Conservation (phyloP, 805 yeast genomes). For the Soucietia sequanensis region DNA sequence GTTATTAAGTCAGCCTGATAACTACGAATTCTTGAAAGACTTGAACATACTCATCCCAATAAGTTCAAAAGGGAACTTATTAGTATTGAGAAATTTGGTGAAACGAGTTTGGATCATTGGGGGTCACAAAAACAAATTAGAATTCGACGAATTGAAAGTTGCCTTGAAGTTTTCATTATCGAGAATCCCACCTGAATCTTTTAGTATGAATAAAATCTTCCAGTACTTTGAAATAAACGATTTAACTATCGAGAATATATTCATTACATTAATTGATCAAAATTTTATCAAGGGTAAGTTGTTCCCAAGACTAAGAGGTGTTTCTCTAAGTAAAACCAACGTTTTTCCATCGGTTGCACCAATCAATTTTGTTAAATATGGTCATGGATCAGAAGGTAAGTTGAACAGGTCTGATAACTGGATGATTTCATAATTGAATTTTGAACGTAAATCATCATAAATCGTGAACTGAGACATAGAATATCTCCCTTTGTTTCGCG, state of each 20-base stretch:
- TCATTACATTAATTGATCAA: slow-evolving; percentile 52
- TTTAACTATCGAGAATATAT: slow-evolving; percentile 46
- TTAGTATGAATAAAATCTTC: slow-evolving; percentile 2
- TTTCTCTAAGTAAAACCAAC: slow-evolving; percentile 41
- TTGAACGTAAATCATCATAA: too few species aligned
- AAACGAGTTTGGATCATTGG: slow-evolving; percentile 28
- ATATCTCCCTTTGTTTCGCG: too few species aligned
- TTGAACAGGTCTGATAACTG: slow-evolving; percentile 7
- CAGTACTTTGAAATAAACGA: slow-evolving; percentile 22
- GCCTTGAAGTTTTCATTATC: slow-evolving; percentile 17
- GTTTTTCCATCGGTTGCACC: slow-evolving; percentile 38
- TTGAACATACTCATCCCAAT: slow-evolving; percentile 42
- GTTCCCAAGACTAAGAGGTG: slow-evolving; percentile 36
- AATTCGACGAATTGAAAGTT: slow-evolving; percentile 24
- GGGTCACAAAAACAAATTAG: slow-evolving; percentile 24
- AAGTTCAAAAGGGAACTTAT: slow-evolving; percentile 42
- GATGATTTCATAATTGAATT: too few species aligned
- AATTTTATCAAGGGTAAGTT: slow-evolving; percentile 54
- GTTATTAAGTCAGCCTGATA: slow-evolving; percentile 17
- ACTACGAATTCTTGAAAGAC: slow-evolving; percentile 36
- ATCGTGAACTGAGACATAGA: too few species aligned
- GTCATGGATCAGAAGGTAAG: slow-evolving; percentile 18
- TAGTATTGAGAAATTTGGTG: slow-evolving; percentile 47
- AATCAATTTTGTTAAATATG: slow-evolving; percentile 23
- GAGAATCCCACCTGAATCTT: neutral